phyloP scores from a whole-genome alignment of 2,329 filamentous ascomycete genomes.

The Aspergillus sp. region DNA sequence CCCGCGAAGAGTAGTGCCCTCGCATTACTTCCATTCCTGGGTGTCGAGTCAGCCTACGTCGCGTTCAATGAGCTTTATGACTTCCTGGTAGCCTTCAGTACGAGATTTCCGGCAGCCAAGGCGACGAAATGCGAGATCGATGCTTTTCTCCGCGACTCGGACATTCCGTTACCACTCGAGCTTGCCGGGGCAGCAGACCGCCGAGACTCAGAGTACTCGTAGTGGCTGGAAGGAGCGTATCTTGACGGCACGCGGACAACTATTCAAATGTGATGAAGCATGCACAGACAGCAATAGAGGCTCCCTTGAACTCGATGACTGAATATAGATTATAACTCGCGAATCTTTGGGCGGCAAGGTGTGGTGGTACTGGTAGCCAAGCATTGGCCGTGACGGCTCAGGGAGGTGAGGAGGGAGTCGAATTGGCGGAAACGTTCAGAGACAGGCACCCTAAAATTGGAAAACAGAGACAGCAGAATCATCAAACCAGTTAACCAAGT shows the following conservation, averaged over 20 bases:
- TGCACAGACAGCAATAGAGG: not conserved
- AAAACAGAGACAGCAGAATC: not conserved
- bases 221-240: conserved; percentile 1
- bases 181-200: conserved; percentile 21
- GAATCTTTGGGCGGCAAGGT: not conserved
- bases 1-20: conserved; percentile 24
- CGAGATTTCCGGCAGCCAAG: conserved; percentile 23
- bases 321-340: not conserved
- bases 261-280: not conserved
- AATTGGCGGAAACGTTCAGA: not conserved
- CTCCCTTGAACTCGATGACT: not conserved
- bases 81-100: conserved; percentile 25
- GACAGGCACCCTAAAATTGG: not conserved
- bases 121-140: conserved; percentile 25
- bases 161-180: conserved; percentile 23
- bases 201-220: conserved; percentile 16
- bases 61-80: conserved; percentile 30
- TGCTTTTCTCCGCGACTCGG: conserved; percentile 12
- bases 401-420: not conserved
- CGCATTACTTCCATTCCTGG: conserved; percentile 20
- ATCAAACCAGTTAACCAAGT: not conserved
- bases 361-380: not conserved
- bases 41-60: conserved; percentile 22
- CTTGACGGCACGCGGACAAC: not conserved
- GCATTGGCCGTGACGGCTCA: not conserved